These are phyloP conservation scores for Suillus placidus DNA, from an alignment of 768 basidiomycete genomes.

Conservation along the genomic window DNA sequence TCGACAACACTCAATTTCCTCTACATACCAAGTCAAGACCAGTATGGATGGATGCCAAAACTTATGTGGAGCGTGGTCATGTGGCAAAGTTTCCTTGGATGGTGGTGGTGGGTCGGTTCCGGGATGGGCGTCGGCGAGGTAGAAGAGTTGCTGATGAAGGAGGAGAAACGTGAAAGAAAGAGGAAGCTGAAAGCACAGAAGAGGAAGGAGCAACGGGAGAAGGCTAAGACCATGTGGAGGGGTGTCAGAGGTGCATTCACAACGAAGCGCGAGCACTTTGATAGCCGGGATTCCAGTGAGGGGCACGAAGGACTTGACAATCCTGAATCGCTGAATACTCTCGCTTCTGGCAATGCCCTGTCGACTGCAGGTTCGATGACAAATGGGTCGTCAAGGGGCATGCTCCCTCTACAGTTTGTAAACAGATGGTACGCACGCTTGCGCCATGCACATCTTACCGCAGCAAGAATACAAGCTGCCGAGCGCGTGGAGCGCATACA, in stretches of 20 bases:
- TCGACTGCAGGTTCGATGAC: neutral
- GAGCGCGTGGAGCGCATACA: slow-evolving; percentile 69
- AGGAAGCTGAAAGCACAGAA: slow-evolving; percentile 49
- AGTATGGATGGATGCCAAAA: slow-evolving; percentile 89
- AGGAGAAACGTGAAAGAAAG: slow-evolving; percentile 57
- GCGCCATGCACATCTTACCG: slow-evolving; percentile 69
- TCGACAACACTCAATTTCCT: slow-evolving; percentile 87
- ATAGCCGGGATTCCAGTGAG: neutral
- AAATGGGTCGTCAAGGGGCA: neutral
- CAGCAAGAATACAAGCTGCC: slow-evolving; percentile 69
- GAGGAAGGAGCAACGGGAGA: slow-evolving; percentile 51
- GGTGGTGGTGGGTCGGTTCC: slow-evolving; percentile 99
- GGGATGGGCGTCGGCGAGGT: slow-evolving; percentile 79
- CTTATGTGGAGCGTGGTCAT: slow-evolving; percentile 90
- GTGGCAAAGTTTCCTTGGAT: slow-evolving; percentile 96
- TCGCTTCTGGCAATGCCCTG: slow-evolving; percentile 6
- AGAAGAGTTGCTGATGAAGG: slow-evolving; percentile 57
- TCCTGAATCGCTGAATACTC: slow-evolving; percentile 16
- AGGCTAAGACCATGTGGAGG: slow-evolving; percentile 58
- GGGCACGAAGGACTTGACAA: neutral
- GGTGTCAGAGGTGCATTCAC: slow-evolving; percentile 58
- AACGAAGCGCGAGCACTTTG: slow-evolving; percentile 4
- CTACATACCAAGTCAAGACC: slow-evolving; percentile 80
- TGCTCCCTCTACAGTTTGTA: slow-evolving; percentile 34
- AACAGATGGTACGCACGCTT: slow-evolving; percentile 61